Evolutionary conservation across 2,329 filamentous ascomycete genomes (phyloP).

Genomic region (Nigrospora osmanthi): DNA sequence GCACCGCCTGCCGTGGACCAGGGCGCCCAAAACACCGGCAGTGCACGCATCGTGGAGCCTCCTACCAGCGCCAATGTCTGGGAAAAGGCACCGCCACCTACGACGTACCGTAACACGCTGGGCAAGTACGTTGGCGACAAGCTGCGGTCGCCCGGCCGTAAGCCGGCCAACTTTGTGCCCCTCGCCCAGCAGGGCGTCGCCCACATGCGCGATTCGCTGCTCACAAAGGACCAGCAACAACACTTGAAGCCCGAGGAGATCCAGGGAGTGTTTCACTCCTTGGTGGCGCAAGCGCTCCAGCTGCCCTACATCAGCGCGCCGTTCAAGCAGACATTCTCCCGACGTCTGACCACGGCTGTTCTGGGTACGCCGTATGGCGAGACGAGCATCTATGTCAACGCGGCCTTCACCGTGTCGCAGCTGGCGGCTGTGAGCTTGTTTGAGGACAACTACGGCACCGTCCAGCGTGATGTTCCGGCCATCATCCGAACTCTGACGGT

Average conservation of each 20-base stretch:
- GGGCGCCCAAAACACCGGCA: constrained; percentile 13
- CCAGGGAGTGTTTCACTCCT: constrained; percentile 36
- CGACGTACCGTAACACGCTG: constrained; percentile 32
- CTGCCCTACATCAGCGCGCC: constrained; percentile 52
- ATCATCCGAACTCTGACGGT: constrained; percentile 67
- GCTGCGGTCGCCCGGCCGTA: constrained; percentile 37
- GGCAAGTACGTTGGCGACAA: constrained; percentile 37
- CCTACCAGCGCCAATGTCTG: constrained; percentile 38
- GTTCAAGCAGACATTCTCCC: constrained; percentile 63
- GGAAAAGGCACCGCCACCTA: constrained; percentile 26
- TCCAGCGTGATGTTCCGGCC: constrained; percentile 69
- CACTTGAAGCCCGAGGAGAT: constrained; percentile 41
- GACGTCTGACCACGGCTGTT: constrained; percentile 58
- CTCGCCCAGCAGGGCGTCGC: constrained; percentile 41
- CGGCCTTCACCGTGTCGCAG: constrained; percentile 59
- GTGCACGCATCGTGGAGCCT: constrained; percentile 28
- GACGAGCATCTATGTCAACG: constrained; percentile 60
- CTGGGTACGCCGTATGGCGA: constrained; percentile 69
- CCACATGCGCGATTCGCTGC: constrained; percentile 37
- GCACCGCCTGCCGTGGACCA: constrained; percentile 21
- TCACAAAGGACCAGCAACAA: constrained; percentile 47
- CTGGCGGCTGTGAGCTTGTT: constrained; percentile 66
- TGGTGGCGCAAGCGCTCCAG: constrained; percentile 36
- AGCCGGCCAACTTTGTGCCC: constrained; percentile 39
- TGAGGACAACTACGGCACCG: constrained; percentile 80